phyloP scores from a whole-genome alignment of 2,329 filamentous ascomycete genomes.

The Bretziella fagacearum region DNA sequence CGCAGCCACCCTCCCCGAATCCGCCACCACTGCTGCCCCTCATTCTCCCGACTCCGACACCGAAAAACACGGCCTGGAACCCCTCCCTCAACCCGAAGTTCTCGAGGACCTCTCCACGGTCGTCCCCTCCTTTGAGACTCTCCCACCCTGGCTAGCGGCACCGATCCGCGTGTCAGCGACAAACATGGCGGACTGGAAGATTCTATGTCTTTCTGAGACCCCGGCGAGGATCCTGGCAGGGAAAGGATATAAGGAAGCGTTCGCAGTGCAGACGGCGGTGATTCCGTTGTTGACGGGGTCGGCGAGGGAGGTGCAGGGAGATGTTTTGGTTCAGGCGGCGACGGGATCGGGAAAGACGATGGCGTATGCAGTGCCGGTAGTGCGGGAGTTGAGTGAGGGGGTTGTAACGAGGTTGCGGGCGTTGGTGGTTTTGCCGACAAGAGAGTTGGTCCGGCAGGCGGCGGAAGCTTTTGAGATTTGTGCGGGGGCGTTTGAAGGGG shows the following conservation, averaged over 20 bases:
- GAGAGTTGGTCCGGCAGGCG: constrained; percentile 79
- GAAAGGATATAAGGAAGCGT: constrained; percentile 31
- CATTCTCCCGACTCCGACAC: no score
- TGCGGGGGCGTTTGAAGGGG: constrained; percentile 40
- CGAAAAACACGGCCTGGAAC: constrained; percentile 57
- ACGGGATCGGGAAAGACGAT: constrained; percentile 94
- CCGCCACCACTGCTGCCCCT: constrained; percentile 20
- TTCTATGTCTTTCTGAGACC: constrained; percentile 44
- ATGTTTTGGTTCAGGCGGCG: constrained; percentile 78
- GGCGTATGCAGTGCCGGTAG: constrained; percentile 74
- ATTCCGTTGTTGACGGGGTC: constrained; percentile 63
- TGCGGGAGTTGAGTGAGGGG: constrained; percentile 53
- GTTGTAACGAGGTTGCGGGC: constrained; percentile 53
- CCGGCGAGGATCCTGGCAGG: constrained; percentile 44
- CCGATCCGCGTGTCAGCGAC: constrained; percentile 53
- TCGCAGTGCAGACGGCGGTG: constrained; percentile 32
- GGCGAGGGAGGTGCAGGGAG: constrained; percentile 45
- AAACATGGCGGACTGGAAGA: constrained; percentile 41
- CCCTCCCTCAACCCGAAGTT: constrained; percentile 61
- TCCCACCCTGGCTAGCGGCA: constrained; percentile 65
- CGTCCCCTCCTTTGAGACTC: constrained; percentile 47
- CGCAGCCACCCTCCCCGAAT: constrained; percentile 21
- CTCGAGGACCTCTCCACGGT: constrained; percentile 39
- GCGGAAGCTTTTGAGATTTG: constrained; percentile 62
- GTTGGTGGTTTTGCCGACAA: constrained; percentile 74